Base-by-base conservation (phyloP, 1,139 yeast species). In the Torulaspora pretoriensis region DNA sequence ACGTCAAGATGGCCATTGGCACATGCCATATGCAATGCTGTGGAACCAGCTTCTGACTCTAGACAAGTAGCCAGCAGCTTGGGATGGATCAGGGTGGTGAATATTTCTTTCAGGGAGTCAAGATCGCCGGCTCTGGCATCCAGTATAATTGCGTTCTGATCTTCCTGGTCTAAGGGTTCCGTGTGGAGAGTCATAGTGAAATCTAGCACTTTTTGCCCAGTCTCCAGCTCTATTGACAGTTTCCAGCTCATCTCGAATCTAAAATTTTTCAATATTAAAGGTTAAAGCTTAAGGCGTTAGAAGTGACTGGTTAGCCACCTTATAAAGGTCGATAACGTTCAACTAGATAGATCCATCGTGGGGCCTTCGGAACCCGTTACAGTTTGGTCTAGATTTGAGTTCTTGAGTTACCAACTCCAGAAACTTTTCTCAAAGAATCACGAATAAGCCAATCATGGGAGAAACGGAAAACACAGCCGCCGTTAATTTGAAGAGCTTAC, bases 11-110 rank as follows among this genome's bases (percentile, higher is more conserved):
- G 95, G 0, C 97, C 97, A 65, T 92, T 92, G 27, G 94, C 98
- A 27, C 95, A 81, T 1, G 97, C 96, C 89, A 87, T 86, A 62
- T 92, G 98, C 42, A 92, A 69, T 9, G 96, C 84, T 0, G 96
- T 87, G 44, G 85, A 78, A 42, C 75, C 67, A 1, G 89, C 75
- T 41, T 67, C 72, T 38, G 81, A 82, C 56, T 75, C 77, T 26
- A 42, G 40, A 44, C 65, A 61, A 47, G 82, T 79, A 3, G 66
- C 64, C 35, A 73, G 54, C 38, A 84, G 64, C 9, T 73, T 65
- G 1, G 69, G 66, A 3, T 80, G 74, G n/a, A 78, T 76, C 40
- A 83, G 71, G 51, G 79, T 82, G 16, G 73, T 70, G 58, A 90
- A 84, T 38, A 86, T 78, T 53, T 76, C 85, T 55, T 77, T 72